Evolutionary conservation across 352 stramenopile species (phyloP), one percentile per base, ranked within the genome.

Genomic region (Phytophthora citricola): DNA sequence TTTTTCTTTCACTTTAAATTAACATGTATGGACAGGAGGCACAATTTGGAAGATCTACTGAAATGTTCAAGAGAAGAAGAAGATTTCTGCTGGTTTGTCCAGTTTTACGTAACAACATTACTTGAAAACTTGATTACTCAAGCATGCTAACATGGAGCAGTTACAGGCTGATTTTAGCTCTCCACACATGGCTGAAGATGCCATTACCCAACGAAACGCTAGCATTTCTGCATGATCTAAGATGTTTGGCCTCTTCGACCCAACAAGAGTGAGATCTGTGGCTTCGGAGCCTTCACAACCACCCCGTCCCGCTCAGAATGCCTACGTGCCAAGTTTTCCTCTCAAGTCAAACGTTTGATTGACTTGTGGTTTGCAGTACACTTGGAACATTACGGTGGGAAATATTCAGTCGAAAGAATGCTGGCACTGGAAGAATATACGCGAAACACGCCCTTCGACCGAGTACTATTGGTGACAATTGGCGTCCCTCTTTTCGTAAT

Each of bases 351-450:
- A 14, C 46, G 32, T 26, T 2, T 63, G 27, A 22, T 57, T 14
- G 34, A 63, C n/a, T 5, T 1, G 5, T 64, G 44, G 50, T 64
- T 50, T 44, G 27, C 44, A 11, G 1, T 63, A 0, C 64, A 69
- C n/a, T 38, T 69, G 2, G 46, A 51, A 12, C 64, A 64, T 26
- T 72, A 55, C 22, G 58, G 64, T 26, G 64, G 64, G 0, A 72
- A 64, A 59, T 73, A 69, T 32, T 73, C 64, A 0, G 32, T 69
- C 17, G 65, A 73, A 46, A 29, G 65, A 17, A 59, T 68, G 64
- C 47, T 72, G 44, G 58, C 64, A 20, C 27, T 72, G 7, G 64
- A 72, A 54, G 64, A 72, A 48, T 73, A 73, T 12, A 52, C 53
- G 22, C 45, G 45, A 39, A 63, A 40, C 0, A 69, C 58, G 1